Evolutionary conservation across 139 green algal species (phyloP), one percentile per base, ranked within the genome.

Genomic region (Chlamydomonas sp.): DNA sequence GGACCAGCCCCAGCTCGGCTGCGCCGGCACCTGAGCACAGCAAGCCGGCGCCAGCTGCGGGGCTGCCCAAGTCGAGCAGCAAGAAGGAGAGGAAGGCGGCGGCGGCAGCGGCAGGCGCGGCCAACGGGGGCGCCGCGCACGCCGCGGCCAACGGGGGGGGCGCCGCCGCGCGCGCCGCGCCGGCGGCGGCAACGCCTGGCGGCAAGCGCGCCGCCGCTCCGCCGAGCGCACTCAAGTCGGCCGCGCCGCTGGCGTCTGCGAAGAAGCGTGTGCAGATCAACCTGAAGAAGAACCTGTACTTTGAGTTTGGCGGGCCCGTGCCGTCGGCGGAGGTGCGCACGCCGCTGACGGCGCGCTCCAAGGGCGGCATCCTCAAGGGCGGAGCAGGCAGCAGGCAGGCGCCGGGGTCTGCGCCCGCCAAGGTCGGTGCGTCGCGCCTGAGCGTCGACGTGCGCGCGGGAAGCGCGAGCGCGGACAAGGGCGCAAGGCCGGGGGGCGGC

Each of bases 261-360:
- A 88, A 85, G 73, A 83, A 83, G 71, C 74, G 60, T 2, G 89
- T 95, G 39, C 66, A 75, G 22, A 95, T 96, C 69, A 70, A 77
- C 43, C 72, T 96, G 24, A 82, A 83, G 58, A 70, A 76, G 3
- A 96, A 96, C 73, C 71, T 96, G 34, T 85, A 88, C 36, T 89
- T 88, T 73, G 74, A 73, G 2, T 81, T 87, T 57, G 87, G 85
- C 24, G 79, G 83, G 22, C 83, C 85, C 0, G 72, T 89, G 31
- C 84, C 85, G 0, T 75, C 85, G 16, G 73, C 76, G 0, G 83
- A 89, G 10, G 35, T 96, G 58, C 74, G 90, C 47, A 96, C 90
- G 2, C 90, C 90, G 5, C 87, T 85, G 2, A 73, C 61, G 5
- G 67, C 81, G 0, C 77, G 74, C 5, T 85, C 90, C 34, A 92